phyloP scores from a whole-genome alignment of 257 asterid species.

The Schizonepeta tenuifolia region DNA sequence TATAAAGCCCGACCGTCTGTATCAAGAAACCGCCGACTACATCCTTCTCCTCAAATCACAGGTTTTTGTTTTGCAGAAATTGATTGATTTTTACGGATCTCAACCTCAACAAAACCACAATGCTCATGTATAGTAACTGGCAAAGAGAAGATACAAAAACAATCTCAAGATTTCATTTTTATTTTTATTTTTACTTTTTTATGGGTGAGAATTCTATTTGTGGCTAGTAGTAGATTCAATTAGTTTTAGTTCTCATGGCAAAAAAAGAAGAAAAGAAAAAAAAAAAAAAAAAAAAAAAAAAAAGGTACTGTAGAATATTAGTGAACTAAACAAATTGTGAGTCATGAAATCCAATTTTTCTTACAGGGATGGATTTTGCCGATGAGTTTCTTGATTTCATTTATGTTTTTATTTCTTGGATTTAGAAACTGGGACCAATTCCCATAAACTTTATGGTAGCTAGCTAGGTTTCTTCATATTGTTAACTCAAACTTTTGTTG shows the following conservation, averaged over 20 bases:
- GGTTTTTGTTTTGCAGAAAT: constrained; percentile 72
- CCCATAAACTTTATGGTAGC: constrained; percentile 16
- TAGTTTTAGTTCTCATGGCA: no score
- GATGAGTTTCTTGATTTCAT: not conserved
- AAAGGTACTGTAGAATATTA: not conserved
- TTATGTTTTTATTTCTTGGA: not conserved
- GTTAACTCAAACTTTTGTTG: not conserved
- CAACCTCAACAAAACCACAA: constrained; percentile 41
- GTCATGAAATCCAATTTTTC: constrained; percentile 1
- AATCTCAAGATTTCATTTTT: no score
- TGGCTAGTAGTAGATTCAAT: no score
- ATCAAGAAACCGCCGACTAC: constrained; percentile 75
- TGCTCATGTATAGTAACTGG: constrained; percentile 46
- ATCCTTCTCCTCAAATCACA: constrained; percentile 67
- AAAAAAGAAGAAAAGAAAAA: no score
- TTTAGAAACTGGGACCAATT: constrained; percentile 1
- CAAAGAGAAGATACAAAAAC: no score
- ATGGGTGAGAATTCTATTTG: no score
- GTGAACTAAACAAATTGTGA: constrained; percentile 19
- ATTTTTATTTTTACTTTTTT: no score
- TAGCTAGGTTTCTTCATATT: constrained; percentile 3
- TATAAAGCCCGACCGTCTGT: constrained; percentile 56
- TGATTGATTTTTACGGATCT: constrained; percentile 65
- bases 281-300: no score
- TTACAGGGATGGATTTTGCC: not conserved